These are phyloP conservation scores for Blastobotrys indianensis DNA, from an alignment of 1,139 yeast species.

Conservation along the genomic window DNA sequence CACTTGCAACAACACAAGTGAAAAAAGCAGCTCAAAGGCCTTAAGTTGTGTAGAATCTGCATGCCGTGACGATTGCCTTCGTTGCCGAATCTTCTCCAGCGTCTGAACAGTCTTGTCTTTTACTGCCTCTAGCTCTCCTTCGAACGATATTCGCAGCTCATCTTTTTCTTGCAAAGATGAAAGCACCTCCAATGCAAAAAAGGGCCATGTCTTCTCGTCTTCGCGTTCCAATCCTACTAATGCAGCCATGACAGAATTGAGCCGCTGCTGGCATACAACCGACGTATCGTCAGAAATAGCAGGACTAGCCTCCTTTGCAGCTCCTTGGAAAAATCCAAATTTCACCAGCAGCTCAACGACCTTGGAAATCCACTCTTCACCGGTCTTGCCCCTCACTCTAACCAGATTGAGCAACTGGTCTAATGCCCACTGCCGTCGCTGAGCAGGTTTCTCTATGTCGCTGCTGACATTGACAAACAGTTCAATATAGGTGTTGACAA, in stretches of 20 bases:
- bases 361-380: slow-evolving; percentile 41
- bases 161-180: slow-evolving; percentile 19
- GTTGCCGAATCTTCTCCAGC: slow-evolving; percentile 43
- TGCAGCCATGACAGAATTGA: slow-evolving; percentile 53
- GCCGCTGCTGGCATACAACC: slow-evolving; percentile 43
- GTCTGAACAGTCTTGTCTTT: slow-evolving; percentile 48
- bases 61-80: slow-evolving; percentile 37
- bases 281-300: slow-evolving; percentile 19
- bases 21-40: slow-evolving; percentile 69
- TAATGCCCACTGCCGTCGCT: slow-evolving; percentile 56
- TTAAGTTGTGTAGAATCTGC: slow-evolving; percentile 38
- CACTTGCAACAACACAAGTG: slow-evolving; percentile 73
- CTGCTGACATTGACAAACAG: slow-evolving; percentile 29
- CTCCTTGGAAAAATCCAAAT: slow-evolving; percentile 49
- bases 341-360: slow-evolving; percentile 48
- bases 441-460: slow-evolving; percentile 37
- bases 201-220: slow-evolving; percentile 57
- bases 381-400: slow-evolving; percentile 18
- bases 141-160: slow-evolving; percentile 28
- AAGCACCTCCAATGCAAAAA: slow-evolving; percentile 22
- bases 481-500: slow-evolving; percentile 33
- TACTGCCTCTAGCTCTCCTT: slow-evolving; percentile 37
- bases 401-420: slow-evolving; percentile 60
- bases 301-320: slow-evolving; percentile 15
- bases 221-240: slow-evolving; percentile 38